Evolutionary conservation across 306 rosid genomes (phyloP).

Genomic region (Datisca glomerata): DNA sequence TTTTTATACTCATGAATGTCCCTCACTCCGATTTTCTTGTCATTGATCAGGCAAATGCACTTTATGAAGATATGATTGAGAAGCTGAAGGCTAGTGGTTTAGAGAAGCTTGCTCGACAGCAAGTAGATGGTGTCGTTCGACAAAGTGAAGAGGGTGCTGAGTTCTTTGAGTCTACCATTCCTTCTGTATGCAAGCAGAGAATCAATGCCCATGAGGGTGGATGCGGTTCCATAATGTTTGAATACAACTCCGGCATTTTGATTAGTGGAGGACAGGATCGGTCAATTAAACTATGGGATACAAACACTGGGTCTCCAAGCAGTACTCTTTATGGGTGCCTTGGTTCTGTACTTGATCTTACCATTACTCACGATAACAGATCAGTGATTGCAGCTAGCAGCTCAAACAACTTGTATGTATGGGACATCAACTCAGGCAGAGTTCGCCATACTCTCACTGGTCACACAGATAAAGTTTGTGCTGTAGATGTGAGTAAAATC

Average conservation of each 20-base stretch:
- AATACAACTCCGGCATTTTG: slow-evolving; percentile 61
- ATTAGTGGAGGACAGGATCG: slow-evolving; percentile 94
- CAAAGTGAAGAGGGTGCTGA: slow-evolving; percentile 92
- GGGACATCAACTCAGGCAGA: slow-evolving; percentile 79
- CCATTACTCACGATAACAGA: slow-evolving; percentile 73
- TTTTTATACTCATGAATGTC: no score
- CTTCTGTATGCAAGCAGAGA: slow-evolving; percentile 60
- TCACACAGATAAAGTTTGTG: slow-evolving; percentile 89
- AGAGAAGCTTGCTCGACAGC: slow-evolving; percentile 84
- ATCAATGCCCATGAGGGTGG: slow-evolving; percentile 88
- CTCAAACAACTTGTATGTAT: slow-evolving; percentile 78
- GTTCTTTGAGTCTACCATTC: slow-evolving; percentile 60
- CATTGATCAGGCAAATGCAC: slow-evolving; percentile 63
- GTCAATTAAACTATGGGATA: slow-evolving; percentile 80
- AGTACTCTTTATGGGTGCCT: slow-evolving; percentile 71
- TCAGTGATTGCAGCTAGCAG: slow-evolving; percentile 97
- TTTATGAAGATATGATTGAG: slow-evolving; percentile 75
- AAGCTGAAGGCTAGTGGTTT: slow-evolving; percentile 72
- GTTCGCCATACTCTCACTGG: slow-evolving; percentile 87
- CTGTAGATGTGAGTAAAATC: slow-evolving; percentile 82
- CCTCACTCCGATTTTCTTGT: no score
- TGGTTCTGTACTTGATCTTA: slow-evolving; percentile 87
- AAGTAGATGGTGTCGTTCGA: slow-evolving; percentile 99
- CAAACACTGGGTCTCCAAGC: slow-evolving; percentile 53
- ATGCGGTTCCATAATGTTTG: slow-evolving; percentile 73